Conservation (phyloP, 345 rosid species). For the Hibiscus tridactylites region DNA sequence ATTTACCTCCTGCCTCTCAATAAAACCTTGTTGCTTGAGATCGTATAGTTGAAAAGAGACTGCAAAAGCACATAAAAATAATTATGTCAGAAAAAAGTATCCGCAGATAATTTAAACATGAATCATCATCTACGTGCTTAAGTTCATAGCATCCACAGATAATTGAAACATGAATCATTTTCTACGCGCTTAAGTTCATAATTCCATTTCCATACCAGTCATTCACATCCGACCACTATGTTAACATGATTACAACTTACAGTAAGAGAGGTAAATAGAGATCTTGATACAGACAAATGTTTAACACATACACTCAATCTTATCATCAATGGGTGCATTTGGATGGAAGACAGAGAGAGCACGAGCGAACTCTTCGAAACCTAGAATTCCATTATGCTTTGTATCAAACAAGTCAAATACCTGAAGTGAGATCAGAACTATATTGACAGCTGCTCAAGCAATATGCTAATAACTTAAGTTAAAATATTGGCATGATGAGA, state of each 20-base stretch:
- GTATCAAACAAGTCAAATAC: not conserved
- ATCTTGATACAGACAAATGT: not conserved
- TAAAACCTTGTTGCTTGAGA: too few species aligned
- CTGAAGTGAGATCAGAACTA: not conserved
- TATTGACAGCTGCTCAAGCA: not conserved
- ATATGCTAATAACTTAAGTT: not conserved
- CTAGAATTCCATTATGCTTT: not conserved
- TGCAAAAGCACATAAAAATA: too few species aligned
- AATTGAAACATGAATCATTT: too few species aligned
- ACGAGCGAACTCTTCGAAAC: not conserved
- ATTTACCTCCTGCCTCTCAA: too few species aligned
- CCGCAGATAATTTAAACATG: too few species aligned
- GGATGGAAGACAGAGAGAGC: not conserved
- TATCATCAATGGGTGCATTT: not conserved
- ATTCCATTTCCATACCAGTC: too few species aligned
- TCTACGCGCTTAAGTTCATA: too few species aligned
- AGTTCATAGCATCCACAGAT: too few species aligned
- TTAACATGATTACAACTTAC: not conserved
- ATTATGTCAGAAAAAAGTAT: too few species aligned
- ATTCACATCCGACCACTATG: not conserved
- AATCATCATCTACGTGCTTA: too few species aligned
- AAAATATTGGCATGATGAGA: not conserved
- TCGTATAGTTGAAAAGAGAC: too few species aligned
- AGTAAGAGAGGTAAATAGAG: not conserved
- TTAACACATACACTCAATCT: not conserved